Evolutionary conservation across 2,329 filamentous ascomycete genomes (phyloP), one percentile per base, ranked within the genome.

Genomic region (Basipetospora chlamydospora): DNA sequence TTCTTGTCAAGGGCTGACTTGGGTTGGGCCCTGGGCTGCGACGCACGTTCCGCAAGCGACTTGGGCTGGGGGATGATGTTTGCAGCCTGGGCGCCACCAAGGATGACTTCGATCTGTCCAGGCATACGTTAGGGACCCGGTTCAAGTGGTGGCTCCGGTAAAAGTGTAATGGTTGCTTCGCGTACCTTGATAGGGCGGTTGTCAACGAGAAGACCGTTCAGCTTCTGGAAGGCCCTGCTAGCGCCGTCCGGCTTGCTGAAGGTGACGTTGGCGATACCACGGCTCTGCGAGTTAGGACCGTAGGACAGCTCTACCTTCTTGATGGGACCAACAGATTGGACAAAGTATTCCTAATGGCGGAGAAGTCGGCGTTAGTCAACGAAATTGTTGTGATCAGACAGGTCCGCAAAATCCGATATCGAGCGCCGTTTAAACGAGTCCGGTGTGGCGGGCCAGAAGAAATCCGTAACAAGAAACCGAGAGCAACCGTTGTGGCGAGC

Each of bases 251-350:
- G 62, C 52, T 84, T 83, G 57, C 61, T 62, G 66, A 98, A 98
- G 44, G 78, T 77, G 49, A 98, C 81, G 38, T 85, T 90, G 49
- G 87, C 87, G 53, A 88, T 84, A 46, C 90, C 90, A 54, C 86
- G 83, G 70, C 87, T 95, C 48, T 78, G 74, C 45, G 88, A 88
- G 55, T 83, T 85, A 45, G 88, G 84, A 51, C 88, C 90, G 62
- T 98, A 98, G 35, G 83, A 85, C 50, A 98, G 69, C 49, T 90
- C 78, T 45, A 92, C 84, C 60, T 73, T 80, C 72, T 92, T 95
- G 61, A 96, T 83, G 44, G 81, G 74, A 48, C 87, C 88, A 57
- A 94, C 77, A 50, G 83, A 80, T 54, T 84, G 80, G 53, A 70
- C 64, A 60, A 98, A 96, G 63, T 96, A 98, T 66, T 98, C 90